These are phyloP conservation scores for Xylaria polymorpha DNA, from an alignment of 2,329 filamentous ascomycete genomes.

Conservation along the genomic window DNA sequence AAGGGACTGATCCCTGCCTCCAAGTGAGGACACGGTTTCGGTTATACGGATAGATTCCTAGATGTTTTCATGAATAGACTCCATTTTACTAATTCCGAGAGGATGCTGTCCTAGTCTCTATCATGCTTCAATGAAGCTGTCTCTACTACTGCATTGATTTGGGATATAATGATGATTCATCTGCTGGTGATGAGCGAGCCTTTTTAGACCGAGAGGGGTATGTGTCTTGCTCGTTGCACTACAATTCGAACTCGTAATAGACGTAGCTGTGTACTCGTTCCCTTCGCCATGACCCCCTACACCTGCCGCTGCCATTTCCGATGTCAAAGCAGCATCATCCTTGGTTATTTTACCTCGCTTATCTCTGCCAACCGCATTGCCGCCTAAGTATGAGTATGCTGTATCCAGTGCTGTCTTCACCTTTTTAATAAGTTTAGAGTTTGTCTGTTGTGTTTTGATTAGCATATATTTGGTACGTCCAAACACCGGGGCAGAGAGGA, in stretches of 20 bases:
- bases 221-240: conserved; percentile 29
- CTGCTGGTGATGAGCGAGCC: conserved; percentile 19
- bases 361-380: conserved; percentile 92
- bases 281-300: conserved; percentile 69
- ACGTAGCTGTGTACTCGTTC: conserved; percentile 95
- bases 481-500: conserved; percentile 19
- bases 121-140: conserved; percentile 6
- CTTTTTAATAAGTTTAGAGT: conserved; percentile 83
- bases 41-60: conserved; percentile 9
- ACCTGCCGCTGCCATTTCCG: conserved; percentile 84
- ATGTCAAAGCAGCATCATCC: conserved; percentile 82
- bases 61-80: conserved; percentile 25
- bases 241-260: conserved; percentile 93
- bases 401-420: conserved; percentile 82
- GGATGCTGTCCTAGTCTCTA: conserved; percentile 17
- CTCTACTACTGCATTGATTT: conserved; percentile 20
- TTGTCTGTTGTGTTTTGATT: conserved; percentile 68
- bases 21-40: not conserved
- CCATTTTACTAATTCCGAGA: conserved; percentile 19
- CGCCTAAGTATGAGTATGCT: conserved; percentile 90
- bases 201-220: conserved; percentile 4
- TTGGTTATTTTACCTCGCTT: conserved; percentile 93
- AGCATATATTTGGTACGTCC: not conserved
- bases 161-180: conserved; percentile 28
- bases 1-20: conserved; percentile 66